A percentile compares a stretch with the other conserved stretches of the same genome.
phyloP scores from a whole-genome alignment of 176 grass and related monocot genomes.

The Eremochloa ophiuroides region DNA sequence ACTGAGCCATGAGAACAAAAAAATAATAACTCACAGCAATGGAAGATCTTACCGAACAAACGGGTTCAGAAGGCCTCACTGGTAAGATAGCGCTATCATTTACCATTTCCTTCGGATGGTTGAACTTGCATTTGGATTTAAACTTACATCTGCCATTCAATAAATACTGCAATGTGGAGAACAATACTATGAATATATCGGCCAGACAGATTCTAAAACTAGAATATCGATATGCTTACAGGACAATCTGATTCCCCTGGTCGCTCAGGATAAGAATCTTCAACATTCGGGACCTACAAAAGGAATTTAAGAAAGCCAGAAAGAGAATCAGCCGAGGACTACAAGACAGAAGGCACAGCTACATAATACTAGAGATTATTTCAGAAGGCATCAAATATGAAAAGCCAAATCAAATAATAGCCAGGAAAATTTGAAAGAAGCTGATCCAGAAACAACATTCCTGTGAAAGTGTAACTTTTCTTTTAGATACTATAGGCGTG shows the following conservation, averaged over 20 bases:
- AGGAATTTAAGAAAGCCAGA: constrained; percentile 26
- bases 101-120: constrained; percentile 64
- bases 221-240: constrained; percentile 57
- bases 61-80: constrained; percentile 55
- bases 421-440: background rate
- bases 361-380: background rate
- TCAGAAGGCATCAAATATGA: background rate
- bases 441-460: background rate
- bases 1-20: background rate
- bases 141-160: constrained; percentile 60
- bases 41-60: constrained; percentile 51
- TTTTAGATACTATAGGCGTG: background rate
- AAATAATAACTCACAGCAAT: background rate
- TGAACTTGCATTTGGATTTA: constrained; percentile 85
- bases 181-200: constrained; percentile 24
- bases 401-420: constrained; percentile 15
- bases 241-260: constrained; percentile 72
- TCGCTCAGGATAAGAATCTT: constrained; percentile 72
- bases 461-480: background rate
- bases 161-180: constrained; percentile 57
- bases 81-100: constrained; percentile 44
- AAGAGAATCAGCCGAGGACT: constrained; percentile 18
- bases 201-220: constrained; percentile 8
- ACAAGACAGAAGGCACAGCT: constrained; percentile 14
- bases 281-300: constrained; percentile 49